These are phyloP conservation scores for Plasmodium ovale DNA, from an alignment of 169 alveolate species.

Conservation along the genomic window DNA sequence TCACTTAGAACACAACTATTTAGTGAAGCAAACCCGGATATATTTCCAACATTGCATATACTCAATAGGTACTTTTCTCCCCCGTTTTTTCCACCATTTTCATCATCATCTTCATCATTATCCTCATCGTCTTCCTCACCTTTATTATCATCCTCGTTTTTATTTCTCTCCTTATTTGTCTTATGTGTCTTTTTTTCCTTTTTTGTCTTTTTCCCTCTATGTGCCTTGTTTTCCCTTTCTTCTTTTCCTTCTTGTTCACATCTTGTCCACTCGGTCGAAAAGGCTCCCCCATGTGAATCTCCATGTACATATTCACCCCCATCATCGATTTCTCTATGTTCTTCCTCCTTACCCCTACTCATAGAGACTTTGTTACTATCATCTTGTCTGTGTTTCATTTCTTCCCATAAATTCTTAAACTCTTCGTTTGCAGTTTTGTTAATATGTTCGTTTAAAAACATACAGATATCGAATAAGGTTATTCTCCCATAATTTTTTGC, in stretches of 20 bases:
- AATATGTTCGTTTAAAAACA: slow-evolving; percentile 28
- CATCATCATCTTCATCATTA: neutral
- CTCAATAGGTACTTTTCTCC: slow-evolving; percentile 6
- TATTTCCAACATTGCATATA: slow-evolving; percentile 1
- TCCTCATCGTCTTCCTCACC: neutral
- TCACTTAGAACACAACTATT: slow-evolving; percentile 21
- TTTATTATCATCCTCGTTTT: too few species aligned
- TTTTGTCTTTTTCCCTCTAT: neutral
- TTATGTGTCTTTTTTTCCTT: neutral
- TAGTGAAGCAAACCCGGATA: slow-evolving; percentile 39
- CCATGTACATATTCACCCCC: too few species aligned
- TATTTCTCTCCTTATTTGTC: neutral
- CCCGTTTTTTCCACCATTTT: neutral
- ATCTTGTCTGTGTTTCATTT: slow-evolving; percentile 42
- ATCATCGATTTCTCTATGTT: neutral
- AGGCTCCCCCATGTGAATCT: too few species aligned
- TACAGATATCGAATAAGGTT: slow-evolving; percentile 48
- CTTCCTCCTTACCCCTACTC: neutral
- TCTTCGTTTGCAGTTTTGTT: slow-evolving; percentile 13
- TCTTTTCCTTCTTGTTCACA: neutral
- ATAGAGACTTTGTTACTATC: neutral
- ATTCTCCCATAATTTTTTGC: slow-evolving; percentile 73
- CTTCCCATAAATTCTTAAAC: slow-evolving; percentile 62
- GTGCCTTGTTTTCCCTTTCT: neutral
- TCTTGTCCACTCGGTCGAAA: neutral